These are phyloP conservation scores for Exophiala oligosperma DNA, from an alignment of 2,329 filamentous ascomycete species.

Conservation along the genomic window DNA sequence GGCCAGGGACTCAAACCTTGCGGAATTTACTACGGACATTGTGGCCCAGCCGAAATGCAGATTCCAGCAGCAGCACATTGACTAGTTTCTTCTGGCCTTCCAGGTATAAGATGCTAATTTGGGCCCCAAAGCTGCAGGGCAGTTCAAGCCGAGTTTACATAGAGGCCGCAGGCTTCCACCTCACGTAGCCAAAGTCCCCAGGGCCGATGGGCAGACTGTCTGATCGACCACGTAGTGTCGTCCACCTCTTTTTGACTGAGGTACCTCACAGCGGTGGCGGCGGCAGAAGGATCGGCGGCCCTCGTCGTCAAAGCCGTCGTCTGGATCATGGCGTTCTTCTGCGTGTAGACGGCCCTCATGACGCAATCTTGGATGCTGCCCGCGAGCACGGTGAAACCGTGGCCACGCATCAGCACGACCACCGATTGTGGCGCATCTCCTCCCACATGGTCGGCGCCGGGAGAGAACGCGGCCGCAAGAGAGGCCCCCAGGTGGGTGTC, in stretches of 20 bases:
- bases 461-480: constrained; percentile 37
- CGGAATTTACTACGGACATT: too few species aligned
- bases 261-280: constrained; percentile 1
- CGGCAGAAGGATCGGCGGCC: not conserved
- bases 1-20: too few species aligned
- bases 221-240: not conserved
- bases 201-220: not conserved
- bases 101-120: too few species aligned
- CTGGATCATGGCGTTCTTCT: constrained; percentile 33
- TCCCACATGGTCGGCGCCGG: constrained; percentile 4
- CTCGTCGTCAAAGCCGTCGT: not conserved
- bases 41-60: too few species aligned
- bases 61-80: too few species aligned
- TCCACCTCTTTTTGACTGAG: constrained; percentile 6
- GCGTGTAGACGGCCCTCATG: constrained; percentile 45
- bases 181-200: constrained; percentile 18
- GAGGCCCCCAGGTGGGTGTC: constrained; percentile 35
- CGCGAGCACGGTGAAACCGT: constrained; percentile 46
- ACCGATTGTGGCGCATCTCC: constrained; percentile 21
- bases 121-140: too few species aligned
- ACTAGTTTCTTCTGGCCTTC: too few species aligned
- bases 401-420: constrained; percentile 48
- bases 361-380: constrained; percentile 42
- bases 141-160: constrained; percentile 9
- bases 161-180: constrained; percentile 14